Base-by-base conservation (phyloP, 257 asterid species). In the Ilex asprella region DNA sequence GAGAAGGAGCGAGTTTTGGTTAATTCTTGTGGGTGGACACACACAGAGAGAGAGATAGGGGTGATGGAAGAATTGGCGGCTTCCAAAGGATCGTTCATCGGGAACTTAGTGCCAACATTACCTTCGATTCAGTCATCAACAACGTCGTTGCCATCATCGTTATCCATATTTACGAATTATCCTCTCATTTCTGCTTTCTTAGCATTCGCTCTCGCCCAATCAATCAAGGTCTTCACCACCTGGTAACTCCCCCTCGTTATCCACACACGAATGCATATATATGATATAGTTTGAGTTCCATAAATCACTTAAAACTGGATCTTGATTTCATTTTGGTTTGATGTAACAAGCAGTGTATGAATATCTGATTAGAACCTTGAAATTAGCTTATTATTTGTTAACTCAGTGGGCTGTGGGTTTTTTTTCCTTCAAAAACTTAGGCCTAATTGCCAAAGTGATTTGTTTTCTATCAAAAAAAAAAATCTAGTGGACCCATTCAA, bases 121-220 rank as follows among this genome's bases (percentile, higher is more conserved):
- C 63, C 82, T 31, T 16, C 78, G 12, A 67, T 67, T 12, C 57
- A 73, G 7, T 47, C 76, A 31, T 63, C 83, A 29, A 31, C 61
- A 31, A 62, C 55, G 41, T 47, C 72, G 43, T 47, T 71, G 7
- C 70, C 91, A 70, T 67, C 68, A 2, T 56, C 82, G 1, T 69
- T 74, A 35, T 73, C 95, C 6, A 21, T 85, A 31, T 73, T 87
- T 10, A 41, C 86, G 30, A 93, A 89, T 69, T 80, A 73, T 75
- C 95, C 92, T 30, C 67, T 89, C 43, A 67, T 89, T 10, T 83
- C 95, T 49, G 89, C 96, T 62, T 67, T 89, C 63, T 30, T 93
- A 11, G 96, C 96, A 53, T 89, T 89, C 64, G 75, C 77, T 49
- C 63, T 89, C 66, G 97, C 96, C 57, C 97, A 92, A 81, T 74